phyloP scores from a whole-genome alignment of 495 filamentous ascomycete genomes.

The Penicillium pulvis region DNA sequence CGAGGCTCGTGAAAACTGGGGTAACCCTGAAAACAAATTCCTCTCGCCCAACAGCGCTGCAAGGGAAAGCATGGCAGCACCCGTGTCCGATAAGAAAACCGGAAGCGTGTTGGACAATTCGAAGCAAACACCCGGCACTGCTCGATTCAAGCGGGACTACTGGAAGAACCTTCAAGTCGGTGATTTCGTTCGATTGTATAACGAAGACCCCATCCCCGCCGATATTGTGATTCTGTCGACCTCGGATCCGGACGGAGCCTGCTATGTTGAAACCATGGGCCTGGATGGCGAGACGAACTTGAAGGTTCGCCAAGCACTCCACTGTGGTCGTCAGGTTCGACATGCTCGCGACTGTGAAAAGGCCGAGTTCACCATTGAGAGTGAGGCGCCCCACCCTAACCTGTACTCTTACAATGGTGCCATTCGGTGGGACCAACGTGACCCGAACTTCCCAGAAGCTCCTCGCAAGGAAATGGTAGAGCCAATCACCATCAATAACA shows the following conservation, averaged over 20 bases:
- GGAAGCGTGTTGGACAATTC: constrained; percentile 68
- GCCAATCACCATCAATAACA: constrained; percentile 90
- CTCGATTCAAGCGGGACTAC: constrained; percentile 84
- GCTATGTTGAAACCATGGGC: constrained; percentile 98
- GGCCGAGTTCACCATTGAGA: constrained; percentile 84
- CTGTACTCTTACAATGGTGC: constrained; percentile 91
- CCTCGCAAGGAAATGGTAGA: constrained; percentile 80
- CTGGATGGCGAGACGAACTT: constrained; percentile 98
- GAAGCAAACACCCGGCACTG: constrained; percentile 59
- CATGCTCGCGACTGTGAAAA: constrained; percentile 92
- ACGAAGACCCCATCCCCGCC: constrained; percentile 92
- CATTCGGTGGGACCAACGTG: constrained; percentile 80
- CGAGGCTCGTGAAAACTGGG: constrained; percentile 46
- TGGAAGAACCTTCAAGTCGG: constrained; percentile 98
- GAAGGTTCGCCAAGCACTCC: constrained; percentile 89
- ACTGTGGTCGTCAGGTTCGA: constrained; percentile 79
- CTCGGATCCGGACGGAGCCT: constrained; percentile 91
- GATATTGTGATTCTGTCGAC: constrained; percentile 96
- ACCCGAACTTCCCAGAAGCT: constrained; percentile 59
- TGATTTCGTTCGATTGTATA: constrained; percentile 95
- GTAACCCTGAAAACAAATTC: constrained; percentile 26
- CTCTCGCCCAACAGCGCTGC: constrained; percentile 38
- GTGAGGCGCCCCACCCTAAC: constrained; percentile 89
- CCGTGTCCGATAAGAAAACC: constrained; percentile 44
- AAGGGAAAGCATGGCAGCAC: constrained; percentile 33